Base-by-base conservation (phyloP, 2,329 filamentous ascomycete species). In the Thielaviopsis populi region DNA sequence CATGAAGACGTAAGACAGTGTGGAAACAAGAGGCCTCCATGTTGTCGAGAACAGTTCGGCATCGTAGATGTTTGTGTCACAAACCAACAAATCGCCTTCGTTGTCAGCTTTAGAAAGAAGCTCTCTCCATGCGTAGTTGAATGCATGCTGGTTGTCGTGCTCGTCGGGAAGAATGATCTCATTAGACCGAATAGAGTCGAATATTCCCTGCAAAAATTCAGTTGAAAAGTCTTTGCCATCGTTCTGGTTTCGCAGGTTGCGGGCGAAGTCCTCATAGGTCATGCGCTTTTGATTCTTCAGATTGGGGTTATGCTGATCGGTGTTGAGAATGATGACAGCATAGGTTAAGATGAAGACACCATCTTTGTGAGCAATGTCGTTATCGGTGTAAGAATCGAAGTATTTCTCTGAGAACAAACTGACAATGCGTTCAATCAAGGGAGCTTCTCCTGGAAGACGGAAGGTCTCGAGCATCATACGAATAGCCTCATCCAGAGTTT, bases 131-230 rank as follows among this genome's bases (percentile, higher is more conserved):
- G 94, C 92, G 74, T 95, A 94, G 72, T 97, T 92, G 71, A 97
- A 97, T 1, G 91, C 91, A 75, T 96, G 88, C 72, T 92, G 88
- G 73, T 96, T 96, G 71, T 96, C 91, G 72, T 97, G 94, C 74
- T 99, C 94, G 68, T 97, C 94, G 0, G 94, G 94, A 24, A 99
- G 77, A 68, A 99, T 96, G 67, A 99, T 99, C 74, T 99, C 94
- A 68, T 94, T 89, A 19, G 84, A 84, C 72, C 87, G 90, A 76
- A 99, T 99, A 0, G 90, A 90, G 69, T 96, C 85, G 70, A 87
- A 99, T 63, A 97, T 96, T 1, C 83, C 83, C 71, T 91, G 83
- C 0, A 99, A 79, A 71, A 92, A 97, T 67, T 91, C 86, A 0
- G 83, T 80, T 5, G 86, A 82, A 72, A 97, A 99, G 71, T 99